Conservation (phyloP, 192 early-diverging fungal species). For the Funneliformis mosseae region DNA sequence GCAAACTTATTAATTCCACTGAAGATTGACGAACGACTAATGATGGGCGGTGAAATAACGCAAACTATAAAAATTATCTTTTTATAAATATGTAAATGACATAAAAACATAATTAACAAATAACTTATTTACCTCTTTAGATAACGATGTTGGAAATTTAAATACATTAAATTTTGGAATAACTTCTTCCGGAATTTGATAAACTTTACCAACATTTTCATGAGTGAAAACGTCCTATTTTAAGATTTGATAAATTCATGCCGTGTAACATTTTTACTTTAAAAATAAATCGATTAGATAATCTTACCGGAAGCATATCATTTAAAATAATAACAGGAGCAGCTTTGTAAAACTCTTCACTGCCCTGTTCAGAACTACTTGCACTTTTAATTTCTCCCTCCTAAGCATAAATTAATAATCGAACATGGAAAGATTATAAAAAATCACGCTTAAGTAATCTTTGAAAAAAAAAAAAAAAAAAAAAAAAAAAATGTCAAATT, state of each 20-base stretch:
- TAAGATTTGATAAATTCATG: background rate
- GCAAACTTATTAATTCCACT: slow-evolving; percentile 40
- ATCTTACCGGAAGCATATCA: slow-evolving; percentile 33
- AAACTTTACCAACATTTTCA: slow-evolving; percentile 34
- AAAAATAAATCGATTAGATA: background rate
- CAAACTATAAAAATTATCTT: slow-evolving; percentile 38
- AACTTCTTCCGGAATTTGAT: slow-evolving; percentile 26
- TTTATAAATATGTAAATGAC: background rate
- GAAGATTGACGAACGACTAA: slow-evolving; percentile 47
- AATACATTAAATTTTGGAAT: slow-evolving; percentile 37
- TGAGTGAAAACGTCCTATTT: slow-evolving; percentile 23
- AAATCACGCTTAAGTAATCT: background rate
- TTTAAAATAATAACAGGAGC: slow-evolving; percentile 26
- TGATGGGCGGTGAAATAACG: slow-evolving; percentile 44
- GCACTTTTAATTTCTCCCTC: background rate
- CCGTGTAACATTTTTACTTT: background rate
- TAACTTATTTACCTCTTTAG: slow-evolving; percentile 26
- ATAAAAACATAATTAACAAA: background rate
- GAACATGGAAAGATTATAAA: background rate
- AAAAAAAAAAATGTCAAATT: background rate
- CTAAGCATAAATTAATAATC: background rate
- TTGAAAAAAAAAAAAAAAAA: background rate
- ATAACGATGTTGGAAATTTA: slow-evolving; percentile 30
- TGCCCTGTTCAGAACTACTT: background rate
- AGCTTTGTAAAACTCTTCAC: slow-evolving; percentile 33